Base-by-base conservation (phyloP, 805 yeast genomes). In the Brettanomyces bruxellensis region DNA sequence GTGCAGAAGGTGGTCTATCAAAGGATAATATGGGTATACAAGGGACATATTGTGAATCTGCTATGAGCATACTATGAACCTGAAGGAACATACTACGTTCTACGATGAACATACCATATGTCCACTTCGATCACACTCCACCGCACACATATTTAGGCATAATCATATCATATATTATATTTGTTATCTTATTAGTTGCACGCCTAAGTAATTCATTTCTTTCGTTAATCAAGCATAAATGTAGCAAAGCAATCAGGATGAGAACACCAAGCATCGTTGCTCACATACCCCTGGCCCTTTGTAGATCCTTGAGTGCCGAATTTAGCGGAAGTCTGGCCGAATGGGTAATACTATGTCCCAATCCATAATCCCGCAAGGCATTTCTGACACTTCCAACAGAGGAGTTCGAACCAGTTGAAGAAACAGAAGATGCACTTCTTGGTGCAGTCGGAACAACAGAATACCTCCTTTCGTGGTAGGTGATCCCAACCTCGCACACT, bases 361-460 rank as follows among this genome's bases (percentile, higher is more conserved):
- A 28, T 18, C 43, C 36, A 12, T 44, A 43, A 9, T 45, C 41
- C 25, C 45, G 11, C 25, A 47, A n/a, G 8, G 52, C 43, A 37
- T 38, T 35, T 44, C 52, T 53, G n/a, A 45, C 32, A 14, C 47
- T 43, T 2, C 44, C 30, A 9, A 45, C 13, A 13, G 43, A 13
- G 9, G 38, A n/a, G 2, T n/a, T 9, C 14, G 38, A 5, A 18
- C 37, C 43, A 32, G 44, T 18, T 9, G 54, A 49, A 5, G 56
- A 51, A 12, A 32, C 32, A 32, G 38, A 30, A 7, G 12, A 24
- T 13, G 40, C 44, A 28, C 56, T 49, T 37, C 58, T 55, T 23
- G 89, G 89, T 0, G 87, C 87, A 0, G 89, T 84, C 23, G 91
- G 91, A 11, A 84, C 80, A 22, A 84, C 85, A 3, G 85, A 78